Conservation (phyloP, 192 early-diverging fungal species). For the Podila epigama region DNA sequence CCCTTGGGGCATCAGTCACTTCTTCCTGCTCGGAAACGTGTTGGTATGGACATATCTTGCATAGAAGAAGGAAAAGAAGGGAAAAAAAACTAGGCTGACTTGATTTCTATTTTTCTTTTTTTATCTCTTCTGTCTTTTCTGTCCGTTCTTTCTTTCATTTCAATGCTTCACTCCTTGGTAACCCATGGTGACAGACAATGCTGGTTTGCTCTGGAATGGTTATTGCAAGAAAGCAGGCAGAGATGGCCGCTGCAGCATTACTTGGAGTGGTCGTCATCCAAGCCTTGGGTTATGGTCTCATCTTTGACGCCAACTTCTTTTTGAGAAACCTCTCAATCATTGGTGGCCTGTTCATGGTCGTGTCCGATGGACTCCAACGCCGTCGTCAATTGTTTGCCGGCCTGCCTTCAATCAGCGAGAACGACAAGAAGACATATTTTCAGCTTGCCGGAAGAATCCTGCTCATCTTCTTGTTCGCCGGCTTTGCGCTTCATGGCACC, state of each 20-base stretch:
- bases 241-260: slow-evolving; percentile 84
- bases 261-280: slow-evolving; percentile 87
- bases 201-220: slow-evolving; percentile 79
- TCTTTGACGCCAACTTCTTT: slow-evolving; percentile 90
- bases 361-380: slow-evolving; percentile 80
- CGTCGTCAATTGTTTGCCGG: slow-evolving; percentile 86
- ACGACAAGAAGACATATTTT: slow-evolving; percentile 85
- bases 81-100: no score
- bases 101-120: not conserved
- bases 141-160: no score
- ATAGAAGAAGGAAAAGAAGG: no score
- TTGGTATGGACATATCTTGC: slow-evolving; percentile 50
- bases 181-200: slow-evolving; percentile 80
- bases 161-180: no score
- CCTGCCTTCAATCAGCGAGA: slow-evolving; percentile 85
- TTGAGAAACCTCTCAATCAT: slow-evolving; percentile 90
- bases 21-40: slow-evolving; percentile 88
- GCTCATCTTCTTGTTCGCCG: slow-evolving; percentile 91
- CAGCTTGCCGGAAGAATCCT: slow-evolving; percentile 92
- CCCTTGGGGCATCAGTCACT: slow-evolving; percentile 80
- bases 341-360: slow-evolving; percentile 94
- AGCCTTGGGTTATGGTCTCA: slow-evolving; percentile 92
- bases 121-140: not conserved
- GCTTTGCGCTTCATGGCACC: slow-evolving; percentile 87
- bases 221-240: slow-evolving; percentile 81